A percentile compares a stretch with the other conserved stretches of the same genome.
Conservation (phyloP, 257 asterid species). For the Solanum bulbocastanum region DNA sequence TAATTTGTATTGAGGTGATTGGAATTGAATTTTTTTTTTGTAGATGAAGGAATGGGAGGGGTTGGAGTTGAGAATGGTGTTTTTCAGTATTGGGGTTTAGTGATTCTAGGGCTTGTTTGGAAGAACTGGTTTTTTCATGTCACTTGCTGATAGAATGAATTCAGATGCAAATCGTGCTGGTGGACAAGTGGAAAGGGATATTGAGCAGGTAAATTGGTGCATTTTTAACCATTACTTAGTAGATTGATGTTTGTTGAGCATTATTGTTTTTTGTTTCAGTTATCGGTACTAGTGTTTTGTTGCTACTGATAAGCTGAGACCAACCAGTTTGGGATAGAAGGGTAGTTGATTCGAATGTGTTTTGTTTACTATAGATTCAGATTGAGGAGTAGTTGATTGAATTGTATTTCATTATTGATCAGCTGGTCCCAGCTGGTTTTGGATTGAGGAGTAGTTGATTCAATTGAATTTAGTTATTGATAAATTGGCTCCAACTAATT, state of each 20-base stretch:
- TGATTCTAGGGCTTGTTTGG: slow-evolving; percentile 32
- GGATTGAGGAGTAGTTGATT: background rate
- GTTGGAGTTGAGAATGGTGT: background rate
- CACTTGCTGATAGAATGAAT: slow-evolving; percentile 56
- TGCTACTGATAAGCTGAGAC: background rate
- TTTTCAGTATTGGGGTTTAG: background rate
- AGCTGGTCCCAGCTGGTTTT: background rate
- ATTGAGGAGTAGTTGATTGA: background rate
- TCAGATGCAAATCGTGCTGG: slow-evolving; percentile 54
- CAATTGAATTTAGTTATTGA: background rate
- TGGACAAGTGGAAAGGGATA: slow-evolving; percentile 67
- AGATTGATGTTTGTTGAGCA: background rate
- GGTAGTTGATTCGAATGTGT: background rate
- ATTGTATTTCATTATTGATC: background rate
- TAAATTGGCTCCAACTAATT: background rate
- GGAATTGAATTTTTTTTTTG: background rate
- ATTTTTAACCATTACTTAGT: background rate
- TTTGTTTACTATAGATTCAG: background rate
- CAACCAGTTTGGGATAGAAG: background rate
- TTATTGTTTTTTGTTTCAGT: background rate
- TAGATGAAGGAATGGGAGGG: background rate
- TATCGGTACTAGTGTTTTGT: background rate
- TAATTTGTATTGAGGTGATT: background rate
- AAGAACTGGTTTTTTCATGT: slow-evolving; percentile 21
- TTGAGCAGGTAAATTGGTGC: slow-evolving; percentile 42